Base-by-base conservation (phyloP, 257 asterid species). In the Primulina eburnea region DNA sequence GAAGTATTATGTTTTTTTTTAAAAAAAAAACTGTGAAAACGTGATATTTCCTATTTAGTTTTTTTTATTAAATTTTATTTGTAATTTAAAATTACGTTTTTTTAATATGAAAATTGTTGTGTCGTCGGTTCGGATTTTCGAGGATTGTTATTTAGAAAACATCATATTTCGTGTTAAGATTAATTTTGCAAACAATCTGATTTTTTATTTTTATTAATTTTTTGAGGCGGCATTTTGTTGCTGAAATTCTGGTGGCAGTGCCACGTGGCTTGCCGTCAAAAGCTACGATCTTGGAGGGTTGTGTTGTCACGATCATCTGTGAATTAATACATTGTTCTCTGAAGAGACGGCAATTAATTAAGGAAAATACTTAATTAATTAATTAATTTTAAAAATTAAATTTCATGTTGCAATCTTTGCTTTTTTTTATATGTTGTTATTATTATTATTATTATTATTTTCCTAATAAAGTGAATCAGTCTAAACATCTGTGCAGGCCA, bases 201-300 rank as follows among this genome's bases (percentile, higher is more conserved):
- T 18, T 5, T 58, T 16, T 2, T 21, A 66, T 10, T 34, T 72
- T 38, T 38, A 2, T 8, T 21, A 21, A n/a, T n/a, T n/a, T 69
- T 18, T 12, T 28, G 63, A 70, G 89, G 82, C 84, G 83, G 83
- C 82, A 77, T 53, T 58, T 33, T 53, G 38, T 32, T 29, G 70
- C 74, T 70, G 18, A 47, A 61, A 60, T 69, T 71, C 68, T 53
- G 82, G 77, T 73, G 80, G 58, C 70, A 64, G 34, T 65, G 87
- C 84, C 90, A 84, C 75, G 87, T 84, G 88, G 80, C 63, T 74
- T 6, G 59, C 67, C 62, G 38, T 65, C 71, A 75, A 71, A 61
- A 64, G 77, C 50, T 58, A 17, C 63, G 76, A 71, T 64, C 68
- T 52, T 77, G 73, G 75, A 68, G 73, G 68, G 67, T 47, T 69